Conservation (phyloP, 1,139 yeast species). For the Sugiyamaella pinicola region DNA sequence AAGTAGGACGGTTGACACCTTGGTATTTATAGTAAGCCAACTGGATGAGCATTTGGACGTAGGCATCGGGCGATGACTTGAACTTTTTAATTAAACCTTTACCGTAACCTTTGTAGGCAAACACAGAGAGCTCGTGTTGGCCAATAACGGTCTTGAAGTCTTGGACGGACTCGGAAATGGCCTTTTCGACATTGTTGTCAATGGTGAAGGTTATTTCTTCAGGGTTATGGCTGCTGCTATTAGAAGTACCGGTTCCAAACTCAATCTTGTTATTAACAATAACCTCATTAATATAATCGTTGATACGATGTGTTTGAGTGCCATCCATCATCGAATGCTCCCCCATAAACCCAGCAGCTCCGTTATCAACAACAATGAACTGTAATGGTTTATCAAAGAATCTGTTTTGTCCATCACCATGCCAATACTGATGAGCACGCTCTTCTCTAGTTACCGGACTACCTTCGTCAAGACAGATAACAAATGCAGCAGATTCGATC, state of each 20-base stretch:
- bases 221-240: constrained; percentile 41
- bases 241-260: constrained; percentile 38
- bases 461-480: constrained; percentile 75
- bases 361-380: constrained; percentile 79
- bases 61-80: constrained; percentile 79
- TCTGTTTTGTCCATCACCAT: constrained; percentile 89
- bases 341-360: constrained; percentile 88
- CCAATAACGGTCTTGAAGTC: constrained; percentile 53
- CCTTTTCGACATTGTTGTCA: constrained; percentile 52
- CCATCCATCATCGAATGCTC: constrained; percentile 99
- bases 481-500: constrained; percentile 77
- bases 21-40: constrained; percentile 80
- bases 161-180: constrained; percentile 58
- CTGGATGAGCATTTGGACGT: constrained; percentile 76
- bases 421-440: constrained; percentile 88
- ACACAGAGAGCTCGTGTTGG: constrained; percentile 48
- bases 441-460: constrained; percentile 80
- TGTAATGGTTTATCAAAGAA: constrained; percentile 92
- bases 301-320: constrained; percentile 88
- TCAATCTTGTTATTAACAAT: constrained; percentile 52
- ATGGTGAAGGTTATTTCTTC: constrained; percentile 48
- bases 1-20: constrained; percentile 85
- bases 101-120: constrained; percentile 47
- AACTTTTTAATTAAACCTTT: constrained; percentile 73
- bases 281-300: constrained; percentile 69